Evolutionary conservation across 106 monocot species (phyloP), one percentile per base, ranked within the genome.

Genomic region (Vanilla planifolia): DNA sequence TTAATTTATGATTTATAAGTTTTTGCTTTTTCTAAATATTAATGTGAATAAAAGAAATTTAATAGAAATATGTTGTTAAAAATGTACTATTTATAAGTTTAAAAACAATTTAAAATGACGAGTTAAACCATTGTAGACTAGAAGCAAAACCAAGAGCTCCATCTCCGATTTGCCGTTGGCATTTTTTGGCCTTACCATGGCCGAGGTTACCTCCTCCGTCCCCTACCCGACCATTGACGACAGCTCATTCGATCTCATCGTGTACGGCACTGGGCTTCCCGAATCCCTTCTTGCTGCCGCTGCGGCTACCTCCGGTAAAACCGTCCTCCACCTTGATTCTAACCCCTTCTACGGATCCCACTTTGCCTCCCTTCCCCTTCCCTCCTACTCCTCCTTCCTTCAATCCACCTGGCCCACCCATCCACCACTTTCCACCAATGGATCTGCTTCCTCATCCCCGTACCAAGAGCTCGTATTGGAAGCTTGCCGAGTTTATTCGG

Each of bases 311-410:
- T 55, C 67, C 44, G 79, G 71, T 3, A 88, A 92, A 48, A 71
- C 92, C 33, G 88, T 98, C 77, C 98, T 92, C 73, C 98, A 99
- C 65, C 40, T 99, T 62, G 92, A 99, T 53, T 75, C 85, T 60
- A 85, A 85, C 69, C 68, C 92, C 29, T 88, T 77, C 82, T 99
- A 99, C 56, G 98, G 92, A 21, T 82, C 92, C 36, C 88, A 77
- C 68, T 92, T 68, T 73, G 59, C 98, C 55, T 92, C 98, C 45
- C 69, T 92, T 63, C 63, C 73, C 59, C 59, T 59, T 0, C 6
- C 15, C 29, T 34, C 42, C 41, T 41, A 39, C 26, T 34, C 64
- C 30, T 42, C 59, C 32, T 17, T 55, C 48, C 43, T 55, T 23
- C 51, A 5, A 59, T 62, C 50, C 28, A 40, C 43, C 47, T 5